Conservation (phyloP, 805 yeast species). For the Maudiozyma saulgeensis region DNA sequence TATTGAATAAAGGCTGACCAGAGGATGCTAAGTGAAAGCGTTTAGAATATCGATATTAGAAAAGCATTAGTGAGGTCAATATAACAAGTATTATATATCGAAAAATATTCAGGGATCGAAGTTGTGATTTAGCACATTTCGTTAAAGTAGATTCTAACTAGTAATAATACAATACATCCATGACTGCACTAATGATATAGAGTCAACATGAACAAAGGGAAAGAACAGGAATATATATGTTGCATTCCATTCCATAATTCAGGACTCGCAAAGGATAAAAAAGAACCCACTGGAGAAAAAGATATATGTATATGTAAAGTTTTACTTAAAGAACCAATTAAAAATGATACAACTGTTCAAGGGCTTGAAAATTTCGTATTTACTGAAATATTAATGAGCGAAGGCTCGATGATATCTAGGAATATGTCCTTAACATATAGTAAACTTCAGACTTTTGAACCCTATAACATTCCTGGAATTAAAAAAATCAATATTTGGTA, state of each 20-base stretch:
- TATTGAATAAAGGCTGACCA: no score
- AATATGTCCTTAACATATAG: neutral
- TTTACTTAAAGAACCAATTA: neutral
- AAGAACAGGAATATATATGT: slow-evolving; percentile 9
- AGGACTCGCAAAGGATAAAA: neutral
- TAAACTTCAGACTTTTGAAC: slow-evolving; percentile 10
- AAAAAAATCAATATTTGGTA: slow-evolving; percentile 14
- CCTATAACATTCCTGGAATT: neutral
- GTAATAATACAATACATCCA: no score
- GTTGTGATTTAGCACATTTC: no score
- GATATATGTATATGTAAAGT: slow-evolving; percentile 8
- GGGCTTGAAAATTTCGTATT: neutral
- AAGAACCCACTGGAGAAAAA: neutral
- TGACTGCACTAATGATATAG: no score
- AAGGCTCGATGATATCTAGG: slow-evolving; percentile 17
- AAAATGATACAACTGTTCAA: neutral
- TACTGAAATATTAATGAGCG: slow-evolving; percentile 11
- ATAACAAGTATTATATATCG: no score
- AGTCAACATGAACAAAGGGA: neutral
- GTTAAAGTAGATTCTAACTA: no score
- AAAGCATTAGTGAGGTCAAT: no score
- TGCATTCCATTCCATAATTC: slow-evolving; percentile 10
- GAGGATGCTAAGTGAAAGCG: no score
- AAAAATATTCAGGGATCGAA: no score
- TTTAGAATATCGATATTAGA: no score